Conservation (phyloP, 2,329 filamentous ascomycete genomes). For the Penicillium hesseltinei region DNA sequence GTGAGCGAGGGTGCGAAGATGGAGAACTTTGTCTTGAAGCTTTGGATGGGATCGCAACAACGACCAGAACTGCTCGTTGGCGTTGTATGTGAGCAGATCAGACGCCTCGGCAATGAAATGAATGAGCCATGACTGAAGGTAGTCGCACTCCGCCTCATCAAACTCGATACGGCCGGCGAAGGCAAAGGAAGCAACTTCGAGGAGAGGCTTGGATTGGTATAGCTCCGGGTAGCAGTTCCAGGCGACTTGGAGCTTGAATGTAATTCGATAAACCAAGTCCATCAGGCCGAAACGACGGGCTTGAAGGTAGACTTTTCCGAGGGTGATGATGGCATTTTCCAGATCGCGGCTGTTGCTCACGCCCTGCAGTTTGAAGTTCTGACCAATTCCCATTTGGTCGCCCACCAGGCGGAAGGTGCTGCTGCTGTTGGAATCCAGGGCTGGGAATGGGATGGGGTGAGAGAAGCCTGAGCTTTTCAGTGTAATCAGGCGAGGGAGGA, state of each 20-base stretch:
- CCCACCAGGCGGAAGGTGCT: constrained; percentile 3
- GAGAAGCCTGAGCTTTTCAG: neutral
- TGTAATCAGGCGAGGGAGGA: constrained; percentile 6
- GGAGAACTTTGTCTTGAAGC: constrained; percentile 2
- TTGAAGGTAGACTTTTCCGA: constrained; percentile 16
- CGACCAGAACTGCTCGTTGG: constrained; percentile 4
- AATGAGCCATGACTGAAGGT: constrained; percentile 17
- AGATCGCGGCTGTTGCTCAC: constrained; percentile 7
- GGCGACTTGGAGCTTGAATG: constrained; percentile 19
- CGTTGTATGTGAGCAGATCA: constrained; percentile 12
- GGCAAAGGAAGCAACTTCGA: constrained; percentile 2
- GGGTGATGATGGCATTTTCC: neutral
- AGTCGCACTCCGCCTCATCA: neutral
- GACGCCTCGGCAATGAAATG: constrained; percentile 16
- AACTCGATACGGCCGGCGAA: neutral
- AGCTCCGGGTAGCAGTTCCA: constrained; percentile 24
- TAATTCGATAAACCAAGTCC: constrained; percentile 6
- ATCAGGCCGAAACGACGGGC: constrained; percentile 11
- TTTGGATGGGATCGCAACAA: constrained; percentile 1
- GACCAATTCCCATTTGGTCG: constrained; percentile 3
- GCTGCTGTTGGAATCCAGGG: neutral
- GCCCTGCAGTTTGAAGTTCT: constrained; percentile 5
- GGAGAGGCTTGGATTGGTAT: constrained; percentile 10
- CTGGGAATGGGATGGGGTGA: neutral
- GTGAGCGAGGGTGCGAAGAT: neutral